Percentiles rank a stretch among this genome's conserved stretches.
Conservation (phyloP, 2,329 filamentous ascomycete species). For the Claviceps fusiformis region DNA sequence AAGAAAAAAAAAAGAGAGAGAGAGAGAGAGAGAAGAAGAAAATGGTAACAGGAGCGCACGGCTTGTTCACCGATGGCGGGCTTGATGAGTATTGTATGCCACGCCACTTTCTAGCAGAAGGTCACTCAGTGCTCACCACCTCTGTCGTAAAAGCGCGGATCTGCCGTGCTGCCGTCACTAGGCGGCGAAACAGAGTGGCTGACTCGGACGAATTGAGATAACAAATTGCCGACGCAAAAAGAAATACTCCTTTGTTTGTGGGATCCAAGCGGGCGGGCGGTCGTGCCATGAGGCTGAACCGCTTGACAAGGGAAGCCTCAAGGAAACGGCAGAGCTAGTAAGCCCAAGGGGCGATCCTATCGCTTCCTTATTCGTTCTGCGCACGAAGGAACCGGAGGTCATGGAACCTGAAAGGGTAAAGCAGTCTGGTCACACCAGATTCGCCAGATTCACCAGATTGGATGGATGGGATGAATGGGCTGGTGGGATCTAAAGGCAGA, state of each 20-base stretch:
- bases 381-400: not conserved
- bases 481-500: not conserved
- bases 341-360: not conserved
- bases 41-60: not conserved
- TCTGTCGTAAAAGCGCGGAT: not conserved
- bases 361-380: not conserved
- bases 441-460: not conserved
- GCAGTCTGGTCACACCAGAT: not conserved
- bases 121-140: not conserved
- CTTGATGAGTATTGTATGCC: not conserved
- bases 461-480: not conserved
- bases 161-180: not conserved
- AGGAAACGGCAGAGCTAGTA: not conserved
- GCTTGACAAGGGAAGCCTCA: not conserved
- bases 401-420: not conserved
- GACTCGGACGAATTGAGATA: not conserved
- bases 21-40: no score
- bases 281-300: not conserved
- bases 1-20: no score
- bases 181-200: not conserved
- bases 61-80: not conserved
- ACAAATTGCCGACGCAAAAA: not conserved
- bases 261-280: not conserved
- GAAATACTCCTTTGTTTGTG: not conserved
- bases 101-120: not conserved